A percentile compares a stretch with the other conserved stretches of the same genome.
These are phyloP conservation scores for Ceratocystis eucalypticola DNA, from an alignment of 2,329 filamentous ascomycete species.

Conservation along the genomic window DNA sequence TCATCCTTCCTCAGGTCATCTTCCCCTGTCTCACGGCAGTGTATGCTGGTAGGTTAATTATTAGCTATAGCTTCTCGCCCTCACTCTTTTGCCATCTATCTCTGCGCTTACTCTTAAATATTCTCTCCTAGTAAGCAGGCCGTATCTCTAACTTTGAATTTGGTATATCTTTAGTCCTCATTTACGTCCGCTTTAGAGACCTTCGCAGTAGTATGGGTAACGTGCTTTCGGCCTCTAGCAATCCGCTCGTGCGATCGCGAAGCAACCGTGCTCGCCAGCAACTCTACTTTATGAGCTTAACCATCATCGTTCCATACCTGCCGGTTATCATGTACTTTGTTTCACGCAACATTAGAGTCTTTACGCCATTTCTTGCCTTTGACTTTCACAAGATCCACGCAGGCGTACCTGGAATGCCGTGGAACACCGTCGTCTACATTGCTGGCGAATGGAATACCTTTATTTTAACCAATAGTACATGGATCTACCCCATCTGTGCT, in stretches of 20 bases:
- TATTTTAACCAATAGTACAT: slow-evolving; percentile 33
- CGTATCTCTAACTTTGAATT: neutral
- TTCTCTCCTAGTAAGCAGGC: too few relatives aligned
- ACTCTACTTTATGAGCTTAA: slow-evolving; percentile 42
- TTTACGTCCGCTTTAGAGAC: slow-evolving; percentile 35
- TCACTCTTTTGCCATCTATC: slow-evolving; percentile 2
- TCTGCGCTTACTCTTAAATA: neutral
- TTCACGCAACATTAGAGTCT: slow-evolving; percentile 29
- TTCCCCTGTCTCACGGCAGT: slow-evolving; percentile 33
- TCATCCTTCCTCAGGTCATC: slow-evolving; percentile 33
- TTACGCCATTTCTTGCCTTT: slow-evolving; percentile 27
- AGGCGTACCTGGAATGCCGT: slow-evolving; percentile 28
- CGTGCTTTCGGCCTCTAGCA: slow-evolving; percentile 24
- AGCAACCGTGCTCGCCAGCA: slow-evolving; percentile 36
- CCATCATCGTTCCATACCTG: slow-evolving; percentile 38
- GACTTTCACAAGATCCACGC: slow-evolving; percentile 32
- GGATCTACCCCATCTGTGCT: slow-evolving; percentile 35
- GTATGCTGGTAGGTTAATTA: slow-evolving; percentile 34
- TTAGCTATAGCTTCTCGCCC: neutral
- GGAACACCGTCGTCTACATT: slow-evolving; percentile 35
- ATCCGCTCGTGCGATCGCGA: slow-evolving; percentile 11
- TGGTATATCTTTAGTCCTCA: slow-evolving; percentile 29
- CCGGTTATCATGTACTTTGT: slow-evolving; percentile 34
- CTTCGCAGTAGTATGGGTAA: slow-evolving; percentile 32
- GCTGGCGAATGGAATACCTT: slow-evolving; percentile 32